These are phyloP conservation scores for Elongisporangium prolatum DNA, from an alignment of 352 stramenopile species.

Conservation along the genomic window DNA sequence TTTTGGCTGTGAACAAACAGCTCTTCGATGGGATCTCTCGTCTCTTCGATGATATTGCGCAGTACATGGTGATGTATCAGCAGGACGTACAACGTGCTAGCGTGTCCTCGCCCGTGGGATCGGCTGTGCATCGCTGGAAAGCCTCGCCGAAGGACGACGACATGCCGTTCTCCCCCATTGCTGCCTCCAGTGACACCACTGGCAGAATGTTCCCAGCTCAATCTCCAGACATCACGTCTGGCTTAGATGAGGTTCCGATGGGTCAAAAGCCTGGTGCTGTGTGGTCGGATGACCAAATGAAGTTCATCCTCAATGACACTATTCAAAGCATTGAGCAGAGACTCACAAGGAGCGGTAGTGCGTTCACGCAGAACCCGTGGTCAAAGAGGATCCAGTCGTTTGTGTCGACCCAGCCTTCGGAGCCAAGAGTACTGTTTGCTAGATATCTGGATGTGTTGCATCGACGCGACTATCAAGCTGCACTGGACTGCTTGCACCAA, in stretches of 20 bases:
- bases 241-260: slow-evolving; percentile 5
- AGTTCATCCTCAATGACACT: slow-evolving; percentile 53
- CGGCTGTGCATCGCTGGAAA: not conserved
- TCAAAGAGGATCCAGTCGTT: not conserved
- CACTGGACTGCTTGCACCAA: slow-evolving; percentile 88
- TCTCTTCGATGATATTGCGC: slow-evolving; percentile 56
- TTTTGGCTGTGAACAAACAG: slow-evolving; percentile 47
- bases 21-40: slow-evolving; percentile 70
- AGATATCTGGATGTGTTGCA: slow-evolving; percentile 83
- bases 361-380: not conserved
- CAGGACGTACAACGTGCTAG: slow-evolving; percentile 17
- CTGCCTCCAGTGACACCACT: not conserved
- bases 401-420: slow-evolving; percentile 9
- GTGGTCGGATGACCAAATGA: slow-evolving; percentile 57
- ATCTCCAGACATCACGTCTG: not conserved
- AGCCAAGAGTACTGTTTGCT: slow-evolving; percentile 73
- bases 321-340: slow-evolving; percentile 15
- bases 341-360: slow-evolving; percentile 6
- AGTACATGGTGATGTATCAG: slow-evolving; percentile 44
- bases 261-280: slow-evolving; percentile 22
- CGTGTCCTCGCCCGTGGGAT: not conserved
- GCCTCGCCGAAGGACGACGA: slow-evolving; percentile 1
- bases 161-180: slow-evolving; percentile 28
- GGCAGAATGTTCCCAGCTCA: not conserved
- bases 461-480: slow-evolving; percentile 76